These are phyloP conservation scores for Vigna mungo DNA, from an alignment of 306 rosid species.

Conservation along the genomic window DNA sequence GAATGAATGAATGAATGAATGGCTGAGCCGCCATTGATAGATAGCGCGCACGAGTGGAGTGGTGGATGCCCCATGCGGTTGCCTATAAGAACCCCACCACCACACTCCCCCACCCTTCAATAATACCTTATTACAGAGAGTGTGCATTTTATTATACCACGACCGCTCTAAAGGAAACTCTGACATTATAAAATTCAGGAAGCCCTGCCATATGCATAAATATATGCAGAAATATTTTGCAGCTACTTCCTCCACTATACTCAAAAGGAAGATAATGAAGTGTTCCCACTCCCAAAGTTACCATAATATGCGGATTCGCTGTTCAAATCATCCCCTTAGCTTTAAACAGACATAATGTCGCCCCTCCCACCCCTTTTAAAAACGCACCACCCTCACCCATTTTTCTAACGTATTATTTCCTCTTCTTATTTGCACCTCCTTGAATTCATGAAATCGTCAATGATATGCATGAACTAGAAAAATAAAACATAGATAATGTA, in stretches of 20 bases:
- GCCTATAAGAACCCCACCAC: constrained; percentile 33
- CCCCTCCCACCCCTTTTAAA: constrained; percentile 54
- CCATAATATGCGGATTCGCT: constrained; percentile 43
- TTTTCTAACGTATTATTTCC: background rate
- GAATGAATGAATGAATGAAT: background rate
- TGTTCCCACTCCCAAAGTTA: constrained; percentile 54
- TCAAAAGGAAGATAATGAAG: constrained; percentile 48
- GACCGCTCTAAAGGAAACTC: background rate
- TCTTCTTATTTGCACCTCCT: too few relatives aligned
- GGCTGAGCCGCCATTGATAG: constrained; percentile 66
- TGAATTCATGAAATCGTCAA: background rate
- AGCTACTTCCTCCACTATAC: constrained; percentile 35
- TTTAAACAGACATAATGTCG: constrained; percentile 72
- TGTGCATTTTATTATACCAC: background rate
- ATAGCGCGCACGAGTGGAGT: constrained; percentile 81
- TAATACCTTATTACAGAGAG: background rate
- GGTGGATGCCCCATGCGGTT: constrained; percentile 59
- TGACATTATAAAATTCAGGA: constrained; percentile 8
- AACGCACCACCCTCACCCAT: constrained; percentile 49
- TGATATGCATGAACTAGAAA: background rate
- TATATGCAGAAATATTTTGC: constrained; percentile 32
- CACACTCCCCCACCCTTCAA: background rate
- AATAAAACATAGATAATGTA: background rate
- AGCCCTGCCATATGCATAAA: constrained; percentile 8
- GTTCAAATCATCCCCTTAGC: constrained; percentile 46